These are phyloP conservation scores for Kwoniella heveanensis DNA, from an alignment of 768 basidiomycete species.

Conservation along the genomic window DNA sequence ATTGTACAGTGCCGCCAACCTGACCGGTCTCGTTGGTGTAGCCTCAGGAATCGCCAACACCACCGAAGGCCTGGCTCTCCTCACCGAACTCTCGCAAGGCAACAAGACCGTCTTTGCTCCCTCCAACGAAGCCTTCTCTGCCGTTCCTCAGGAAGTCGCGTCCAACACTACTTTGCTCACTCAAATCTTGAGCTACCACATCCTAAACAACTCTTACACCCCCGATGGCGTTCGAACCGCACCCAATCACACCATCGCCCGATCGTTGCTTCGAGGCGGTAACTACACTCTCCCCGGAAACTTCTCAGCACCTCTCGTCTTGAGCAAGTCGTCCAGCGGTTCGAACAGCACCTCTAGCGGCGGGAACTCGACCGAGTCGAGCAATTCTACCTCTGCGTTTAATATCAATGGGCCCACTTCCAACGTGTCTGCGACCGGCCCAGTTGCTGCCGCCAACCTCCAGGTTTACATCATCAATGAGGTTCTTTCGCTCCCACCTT, in stretches of 20 bases:
- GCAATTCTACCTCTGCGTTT: conserved; percentile 57
- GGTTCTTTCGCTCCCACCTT: conserved; percentile 63
- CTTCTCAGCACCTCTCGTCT: conserved; percentile 48
- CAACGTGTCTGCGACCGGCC: conserved; percentile 51
- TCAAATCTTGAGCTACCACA: conserved; percentile 59
- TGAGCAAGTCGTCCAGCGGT: conserved; percentile 20
- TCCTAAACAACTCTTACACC: conserved; percentile 63
- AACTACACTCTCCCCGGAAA: conserved; percentile 65
- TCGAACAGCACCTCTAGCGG: background rate
- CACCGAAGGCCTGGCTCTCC: conserved; percentile 59
- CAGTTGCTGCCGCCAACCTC: conserved; percentile 47
- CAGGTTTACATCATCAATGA: conserved; percentile 50
- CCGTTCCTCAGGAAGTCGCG: conserved; percentile 55
- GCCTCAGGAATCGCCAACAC: conserved; percentile 60
- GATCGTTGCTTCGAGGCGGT: conserved; percentile 65
- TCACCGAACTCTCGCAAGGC: conserved; percentile 54
- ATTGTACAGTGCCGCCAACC: conserved; percentile 26
- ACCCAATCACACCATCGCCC: conserved; percentile 67
- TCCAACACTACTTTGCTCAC: conserved; percentile 58
- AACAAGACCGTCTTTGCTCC: conserved; percentile 65
- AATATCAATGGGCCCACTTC: conserved; percentile 62
- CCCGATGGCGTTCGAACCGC: conserved; percentile 57
- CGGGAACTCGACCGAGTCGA: conserved; percentile 30
- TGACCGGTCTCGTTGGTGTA: conserved; percentile 56
- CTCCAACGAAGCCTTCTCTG: conserved; percentile 60